Conservation (phyloP, 2,329 filamentous ascomycete species). For the Sporothrix inflata region DNA sequence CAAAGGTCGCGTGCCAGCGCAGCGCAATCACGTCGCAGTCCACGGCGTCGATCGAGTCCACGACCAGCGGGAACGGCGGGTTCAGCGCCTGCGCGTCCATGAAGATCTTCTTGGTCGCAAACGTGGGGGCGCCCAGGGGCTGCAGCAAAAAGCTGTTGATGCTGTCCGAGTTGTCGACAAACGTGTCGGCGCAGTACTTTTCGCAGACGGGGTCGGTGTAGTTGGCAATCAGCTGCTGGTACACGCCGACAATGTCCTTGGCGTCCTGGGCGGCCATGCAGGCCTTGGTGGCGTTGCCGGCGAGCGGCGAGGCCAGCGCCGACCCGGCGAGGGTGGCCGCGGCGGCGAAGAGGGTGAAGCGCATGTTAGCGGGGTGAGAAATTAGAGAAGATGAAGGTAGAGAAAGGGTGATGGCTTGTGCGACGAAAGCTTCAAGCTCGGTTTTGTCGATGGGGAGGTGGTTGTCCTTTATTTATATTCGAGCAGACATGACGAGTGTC, state of each 20-base stretch:
- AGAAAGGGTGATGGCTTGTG: not conserved
- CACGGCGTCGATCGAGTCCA: conserved; percentile 40
- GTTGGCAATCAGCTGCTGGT: conserved; percentile 40
- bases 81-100: conserved; percentile 39
- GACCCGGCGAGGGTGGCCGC: conserved; percentile 27
- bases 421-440: not conserved
- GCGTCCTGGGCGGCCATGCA: conserved; percentile 34
- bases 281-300: conserved; percentile 24
- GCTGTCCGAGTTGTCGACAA: conserved; percentile 42
- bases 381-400: not conserved
- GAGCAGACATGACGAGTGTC: not conserved
- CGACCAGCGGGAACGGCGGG: conserved; percentile 39
- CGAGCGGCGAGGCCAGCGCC: conserved; percentile 25
- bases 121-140: conserved; percentile 40
- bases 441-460: not conserved
- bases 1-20: conserved; percentile 41
- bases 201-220: conserved; percentile 38
- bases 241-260: conserved; percentile 38
- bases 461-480: conserved; percentile 17
- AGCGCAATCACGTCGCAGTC: conserved; percentile 39
- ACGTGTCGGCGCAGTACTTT: conserved; percentile 40
- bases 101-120: conserved; percentile 42
- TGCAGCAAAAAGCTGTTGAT: conserved; percentile 42
- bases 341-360: conserved; percentile 25
- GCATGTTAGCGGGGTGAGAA: conserved; percentile 15